These are phyloP conservation scores for Cyclospora cayetanensis DNA, from an alignment of 169 alveolate genomes.

Conservation along the genomic window DNA sequence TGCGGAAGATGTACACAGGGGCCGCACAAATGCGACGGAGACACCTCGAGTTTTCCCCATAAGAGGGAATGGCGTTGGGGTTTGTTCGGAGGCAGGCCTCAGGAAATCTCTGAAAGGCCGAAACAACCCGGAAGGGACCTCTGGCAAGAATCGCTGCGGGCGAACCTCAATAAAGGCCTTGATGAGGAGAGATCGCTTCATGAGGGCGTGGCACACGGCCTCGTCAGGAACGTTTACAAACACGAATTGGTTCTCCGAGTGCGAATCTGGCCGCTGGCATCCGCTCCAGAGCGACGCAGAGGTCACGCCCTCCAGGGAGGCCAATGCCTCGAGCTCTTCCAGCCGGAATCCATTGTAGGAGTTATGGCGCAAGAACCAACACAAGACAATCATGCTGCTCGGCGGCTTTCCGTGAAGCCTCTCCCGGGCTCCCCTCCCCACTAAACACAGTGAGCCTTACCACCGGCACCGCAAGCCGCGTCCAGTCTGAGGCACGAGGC, in stretches of 20 bases:
- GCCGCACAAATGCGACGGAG: too few relatives aligned
- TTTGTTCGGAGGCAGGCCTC: too few relatives aligned
- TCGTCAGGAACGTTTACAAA: slow-evolving; percentile 54
- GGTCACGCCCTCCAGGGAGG: slow-evolving; percentile 47
- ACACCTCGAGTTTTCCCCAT: too few relatives aligned
- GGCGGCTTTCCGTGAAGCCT: too few relatives aligned
- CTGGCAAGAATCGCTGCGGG: neutral
- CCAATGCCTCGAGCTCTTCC: slow-evolving; percentile 73
- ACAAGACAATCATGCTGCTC: slow-evolving; percentile 43
- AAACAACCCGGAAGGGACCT: neutral
- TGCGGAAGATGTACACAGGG: neutral
- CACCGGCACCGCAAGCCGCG: too few relatives aligned
- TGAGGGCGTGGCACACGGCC: slow-evolving; percentile 2
- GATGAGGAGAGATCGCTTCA: slow-evolving; percentile 56
- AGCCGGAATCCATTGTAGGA: slow-evolving; percentile 67
- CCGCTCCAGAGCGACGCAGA: slow-evolving; percentile 40
- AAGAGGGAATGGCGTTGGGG: too few relatives aligned
- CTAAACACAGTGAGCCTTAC: too few relatives aligned
- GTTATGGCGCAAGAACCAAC: slow-evolving; percentile 71
- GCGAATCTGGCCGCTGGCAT: neutral
- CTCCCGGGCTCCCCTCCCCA: too few relatives aligned
- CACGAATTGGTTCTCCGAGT: slow-evolving; percentile 2
- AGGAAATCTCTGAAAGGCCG: neutral
- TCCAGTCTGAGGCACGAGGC: too few relatives aligned
- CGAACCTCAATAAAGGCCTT: slow-evolving; percentile 69